Conservation (phyloP, 352 stramenopile species). For the Globisporangium abappressorium region DNA sequence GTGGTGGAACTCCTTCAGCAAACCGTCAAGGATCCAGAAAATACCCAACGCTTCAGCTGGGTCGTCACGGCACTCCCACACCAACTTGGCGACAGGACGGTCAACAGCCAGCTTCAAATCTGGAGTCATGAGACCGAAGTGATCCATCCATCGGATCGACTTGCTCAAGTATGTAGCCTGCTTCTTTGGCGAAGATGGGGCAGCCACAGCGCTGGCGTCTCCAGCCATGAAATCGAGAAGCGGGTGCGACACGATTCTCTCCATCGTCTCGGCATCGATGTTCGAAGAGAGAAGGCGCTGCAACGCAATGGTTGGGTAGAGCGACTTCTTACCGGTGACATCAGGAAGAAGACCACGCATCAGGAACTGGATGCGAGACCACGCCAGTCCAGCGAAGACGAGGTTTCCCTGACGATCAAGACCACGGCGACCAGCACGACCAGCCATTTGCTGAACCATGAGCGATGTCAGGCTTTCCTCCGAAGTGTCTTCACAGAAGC, state of each 20-base stretch:
- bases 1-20: slow-evolving; percentile 85
- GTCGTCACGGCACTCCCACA: slow-evolving; percentile 86
- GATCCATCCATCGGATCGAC: slow-evolving; percentile 89
- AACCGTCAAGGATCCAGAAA: slow-evolving; percentile 71
- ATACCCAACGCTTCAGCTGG: slow-evolving; percentile 72
- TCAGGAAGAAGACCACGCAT: slow-evolving; percentile 95
- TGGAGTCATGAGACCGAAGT: slow-evolving; percentile 76
- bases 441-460: slow-evolving; percentile 99
- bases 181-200: slow-evolving; percentile 23
- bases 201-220: slow-evolving; percentile 19
- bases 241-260: slow-evolving; percentile 82
- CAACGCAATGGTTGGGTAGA: slow-evolving; percentile 93
- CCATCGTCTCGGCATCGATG: slow-evolving; percentile 88
- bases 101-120: slow-evolving; percentile 75
- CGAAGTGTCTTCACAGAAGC: slow-evolving; percentile 98
- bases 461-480: slow-evolving; percentile 92
- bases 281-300: slow-evolving; percentile 91
- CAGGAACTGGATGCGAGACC: slow-evolving; percentile 94
- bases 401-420: slow-evolving; percentile 98
- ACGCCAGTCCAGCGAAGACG: slow-evolving; percentile 94
- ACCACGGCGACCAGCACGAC: slow-evolving; percentile 95
- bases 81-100: slow-evolving; percentile 70
- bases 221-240: slow-evolving; percentile 72
- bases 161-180: slow-evolving; percentile 84
- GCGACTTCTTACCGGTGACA: slow-evolving; percentile 89